Evolutionary conservation across 2,329 filamentous ascomycete genomes (phyloP), one percentile per base, ranked within the genome.

Genomic region (Neofusicoccum laricinum): DNA sequence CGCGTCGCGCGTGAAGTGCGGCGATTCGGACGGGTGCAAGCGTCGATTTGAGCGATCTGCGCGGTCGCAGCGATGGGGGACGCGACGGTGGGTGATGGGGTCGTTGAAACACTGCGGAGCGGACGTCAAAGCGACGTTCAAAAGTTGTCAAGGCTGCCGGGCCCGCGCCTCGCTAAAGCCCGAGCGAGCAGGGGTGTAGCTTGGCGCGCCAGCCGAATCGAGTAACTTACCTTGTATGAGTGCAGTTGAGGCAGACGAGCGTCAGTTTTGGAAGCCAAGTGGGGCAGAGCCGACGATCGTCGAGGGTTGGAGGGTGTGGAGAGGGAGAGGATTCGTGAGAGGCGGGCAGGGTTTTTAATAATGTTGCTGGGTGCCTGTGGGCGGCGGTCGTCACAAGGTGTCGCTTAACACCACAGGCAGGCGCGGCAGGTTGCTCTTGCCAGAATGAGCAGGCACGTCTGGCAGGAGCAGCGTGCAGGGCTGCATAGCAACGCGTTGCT

Each of bases 101-200:
- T 46, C n/a, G n/a, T 59, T 19, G 55, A 59, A 59, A 59, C 55
- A 25, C 55, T 59, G 40, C 41, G 25, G 50, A 40, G 50, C 45
- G 40, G 32, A 57, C 50, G 62, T 46, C 43, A 58, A 57, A 50
- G 51, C 62, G 62, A 48, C 43, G 43, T 63, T 43, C 46, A 63
- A 63, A 63, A 63, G 49, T 46, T 46, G 55, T 55, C 58, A 19
- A 50, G 45, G 40, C 57, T 30, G 43, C 14, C 57, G 11, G 40
- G 58, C 40, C 55, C 55, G 36, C 41, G 55, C 41, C 55, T 59
- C 55, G 55, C 55, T 59, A 59, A 59, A 46, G 41, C 21, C 55
- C 55, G 55, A 36, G 32, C 25, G 41, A 46, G 25, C 43, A 41
- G 45, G 58, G 45, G 5, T 30, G 14, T 12, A 2, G 17, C 58